Evolutionary conservation across 2,329 filamentous ascomycete species (phyloP), one percentile per base, ranked within the genome.

Genomic region (Aspergillus sp.): DNA sequence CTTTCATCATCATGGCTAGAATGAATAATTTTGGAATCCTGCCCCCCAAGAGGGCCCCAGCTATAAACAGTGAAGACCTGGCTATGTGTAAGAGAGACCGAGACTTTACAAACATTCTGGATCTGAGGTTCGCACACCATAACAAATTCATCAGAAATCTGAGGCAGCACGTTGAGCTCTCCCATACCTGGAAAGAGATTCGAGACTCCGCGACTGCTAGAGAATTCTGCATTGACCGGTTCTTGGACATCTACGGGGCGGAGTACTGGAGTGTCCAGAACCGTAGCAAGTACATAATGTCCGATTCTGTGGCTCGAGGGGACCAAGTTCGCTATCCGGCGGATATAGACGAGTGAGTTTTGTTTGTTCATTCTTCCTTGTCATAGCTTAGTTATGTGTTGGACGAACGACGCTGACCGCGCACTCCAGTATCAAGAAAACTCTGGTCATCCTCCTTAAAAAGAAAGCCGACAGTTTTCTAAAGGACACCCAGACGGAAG

Each of bases 201-300:
- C 37, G 37, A 5, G 17, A 49, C 2, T 54, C 56, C 8, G 51
- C 60, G 19, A 1, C 13, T n/a, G 54, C 48, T 15, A 54, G 64
- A 4, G 22, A 39, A 1, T 4, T 19, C 2, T 65, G 65, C 19
- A 64, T 65, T n/a, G 41, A 49, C 12, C 39, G 19, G 12, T 69
- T 68, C 13, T 45, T 70, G 9, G 59, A 60, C 3, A 39, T 49
- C 12, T 56, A 60, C 15, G 66, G 66, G 6, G 51, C 30, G n/a
- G 49, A 52, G 37, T 68, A 67, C 20, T 69, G 68, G 68, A 66
- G 66, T 11, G 57, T 44, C 2, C 41, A 60, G 11, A 65, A 58
- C 24, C 57, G 63, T 9, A 39, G 51, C 19, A 62, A 61, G 41
- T 64, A 65, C 45, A 54, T 70, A 8, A 46, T 66, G 22, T 15